These are phyloP conservation scores for Hypericum perforatum DNA, from an alignment of 345 rosid species.

Conservation along the genomic window DNA sequence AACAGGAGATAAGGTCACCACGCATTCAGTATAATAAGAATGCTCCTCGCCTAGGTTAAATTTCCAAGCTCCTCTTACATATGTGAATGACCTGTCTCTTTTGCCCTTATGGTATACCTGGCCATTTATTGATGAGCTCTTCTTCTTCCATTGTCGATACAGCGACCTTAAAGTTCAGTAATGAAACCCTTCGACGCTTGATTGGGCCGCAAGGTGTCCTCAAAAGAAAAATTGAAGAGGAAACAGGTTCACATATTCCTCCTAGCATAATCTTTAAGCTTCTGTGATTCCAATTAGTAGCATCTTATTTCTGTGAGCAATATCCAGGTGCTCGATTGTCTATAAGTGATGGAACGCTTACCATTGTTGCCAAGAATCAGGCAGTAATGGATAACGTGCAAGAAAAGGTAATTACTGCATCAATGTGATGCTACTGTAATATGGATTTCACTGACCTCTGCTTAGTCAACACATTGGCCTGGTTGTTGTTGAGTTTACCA, in stretches of 20 bases:
- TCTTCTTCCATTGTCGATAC: constrained; percentile 20
- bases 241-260: constrained; percentile 49
- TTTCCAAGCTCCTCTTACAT: constrained; percentile 8
- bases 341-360: constrained; percentile 68
- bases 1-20: constrained; percentile 57
- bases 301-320: constrained; percentile 2
- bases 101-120: background rate
- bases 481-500: background rate
- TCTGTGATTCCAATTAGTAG: too few relatives aligned
- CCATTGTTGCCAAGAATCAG: constrained; percentile 72
- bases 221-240: constrained; percentile 82
- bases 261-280: background rate
- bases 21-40: constrained; percentile 42
- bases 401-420: constrained; percentile 51
- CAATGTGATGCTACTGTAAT: too few relatives aligned
- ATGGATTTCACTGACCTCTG: too few relatives aligned
- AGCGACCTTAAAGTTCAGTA: constrained; percentile 68
- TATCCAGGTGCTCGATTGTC: constrained; percentile 70
- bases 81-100: background rate
- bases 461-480: background rate
- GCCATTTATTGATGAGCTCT: constrained; percentile 7
- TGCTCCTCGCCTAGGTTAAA: constrained; percentile 66
- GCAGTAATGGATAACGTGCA: constrained; percentile 61
- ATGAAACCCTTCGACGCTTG: constrained; percentile 76
- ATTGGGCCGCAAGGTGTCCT: constrained; percentile 78